Evolutionary conservation across 345 rosid genomes (phyloP), one percentile per base, ranked within the genome.

Genomic region (Melaleuca alternifolia): DNA sequence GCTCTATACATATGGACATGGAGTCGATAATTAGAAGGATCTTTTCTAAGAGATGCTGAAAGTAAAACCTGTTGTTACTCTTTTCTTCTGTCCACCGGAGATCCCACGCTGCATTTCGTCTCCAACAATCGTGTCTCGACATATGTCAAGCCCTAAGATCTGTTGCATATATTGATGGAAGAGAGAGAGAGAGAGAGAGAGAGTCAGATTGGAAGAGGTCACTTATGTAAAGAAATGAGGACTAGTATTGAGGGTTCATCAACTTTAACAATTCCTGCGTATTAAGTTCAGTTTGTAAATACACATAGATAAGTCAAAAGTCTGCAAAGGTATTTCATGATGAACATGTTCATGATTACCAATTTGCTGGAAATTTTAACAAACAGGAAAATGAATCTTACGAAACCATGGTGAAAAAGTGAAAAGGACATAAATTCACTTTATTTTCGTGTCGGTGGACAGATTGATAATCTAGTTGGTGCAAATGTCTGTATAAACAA

Each of bases 21-120:
- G 37, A n/a, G 7, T 51, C 10, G 21, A 16, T 46, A 75, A 52
- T 20, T 11, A 11, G 7, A 37, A 65, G 13, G 79, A 71, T 18
- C 12, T 54, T 2, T 82, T 46, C 59, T 20, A 83, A 83, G 41
- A 23, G 13, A 20, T 51, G 24, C 84, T 33, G 15, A 51, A 79
- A 83, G 26, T 3, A 85, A n/a, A 61, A 96, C 99, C 99, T 94
- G 99, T 96, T 7, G 94, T 96, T 28, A 94, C 95, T 91, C 98
- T 84, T 84, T 95, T 95, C 86, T 93, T 96, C 87, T 96, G 98
- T 50, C 99, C 98, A 6, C 99, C 96, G 1, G 99, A 95, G 48
- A 95, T 93, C n/a, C 99, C 98, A 85, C 99, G 86, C 6, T 88
- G 90, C 99, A 96, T 96, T 5, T 94, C 93, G 57, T 95, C 95